Evolutionary conservation across 2,329 filamentous ascomycete genomes (phyloP).

Genomic region (Knufia fluminis): DNA sequence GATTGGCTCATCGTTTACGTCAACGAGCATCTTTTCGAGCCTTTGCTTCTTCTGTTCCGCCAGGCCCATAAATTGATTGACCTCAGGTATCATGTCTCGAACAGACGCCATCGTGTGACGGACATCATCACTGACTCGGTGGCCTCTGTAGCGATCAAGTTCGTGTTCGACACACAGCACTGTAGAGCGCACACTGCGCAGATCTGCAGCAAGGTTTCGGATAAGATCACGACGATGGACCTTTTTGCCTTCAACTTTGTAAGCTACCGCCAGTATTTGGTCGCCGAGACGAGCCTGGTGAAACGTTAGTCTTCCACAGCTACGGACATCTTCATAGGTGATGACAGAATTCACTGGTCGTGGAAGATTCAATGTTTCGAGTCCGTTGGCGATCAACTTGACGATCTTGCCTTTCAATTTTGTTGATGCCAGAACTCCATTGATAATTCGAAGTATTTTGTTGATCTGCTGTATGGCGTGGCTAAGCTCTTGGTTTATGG

Average conservation of each 20-base stretch:
- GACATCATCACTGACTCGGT: slow-evolving; percentile 8
- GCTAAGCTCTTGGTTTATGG: slow-evolving; percentile 20
- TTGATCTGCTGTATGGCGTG: slow-evolving; percentile 21
- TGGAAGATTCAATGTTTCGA: too few species aligned
- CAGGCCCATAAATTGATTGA: not conserved
- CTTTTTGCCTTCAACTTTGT: slow-evolving; percentile 24
- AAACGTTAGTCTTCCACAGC: slow-evolving; percentile 21
- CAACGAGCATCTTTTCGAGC: slow-evolving; percentile 12
- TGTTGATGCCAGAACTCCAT: too few species aligned
- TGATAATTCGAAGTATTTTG: slow-evolving; percentile 18
- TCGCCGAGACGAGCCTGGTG: slow-evolving; percentile 17
- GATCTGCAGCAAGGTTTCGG: slow-evolving; percentile 19
- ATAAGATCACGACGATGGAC: slow-evolving; percentile 20
- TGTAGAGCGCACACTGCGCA: slow-evolving; percentile 16
- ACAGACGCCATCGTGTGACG: slow-evolving; percentile 11
- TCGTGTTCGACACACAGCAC: slow-evolving; percentile 16
- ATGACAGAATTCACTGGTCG: too few species aligned
- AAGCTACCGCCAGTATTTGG: slow-evolving; percentile 21
- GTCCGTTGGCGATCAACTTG: too few species aligned
- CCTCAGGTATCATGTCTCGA: slow-evolving; percentile 6
- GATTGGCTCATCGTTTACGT: slow-evolving; percentile 21
- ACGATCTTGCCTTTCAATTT: too few species aligned
- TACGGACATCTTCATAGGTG: slow-evolving; percentile 16
- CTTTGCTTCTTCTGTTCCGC: slow-evolving; percentile 16
- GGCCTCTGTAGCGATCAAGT: slow-evolving; percentile 5